These are phyloP conservation scores for Amborella trichopoda DNA, from an alignment of 164 flowering plant genomes.

Conservation along the genomic window DNA sequence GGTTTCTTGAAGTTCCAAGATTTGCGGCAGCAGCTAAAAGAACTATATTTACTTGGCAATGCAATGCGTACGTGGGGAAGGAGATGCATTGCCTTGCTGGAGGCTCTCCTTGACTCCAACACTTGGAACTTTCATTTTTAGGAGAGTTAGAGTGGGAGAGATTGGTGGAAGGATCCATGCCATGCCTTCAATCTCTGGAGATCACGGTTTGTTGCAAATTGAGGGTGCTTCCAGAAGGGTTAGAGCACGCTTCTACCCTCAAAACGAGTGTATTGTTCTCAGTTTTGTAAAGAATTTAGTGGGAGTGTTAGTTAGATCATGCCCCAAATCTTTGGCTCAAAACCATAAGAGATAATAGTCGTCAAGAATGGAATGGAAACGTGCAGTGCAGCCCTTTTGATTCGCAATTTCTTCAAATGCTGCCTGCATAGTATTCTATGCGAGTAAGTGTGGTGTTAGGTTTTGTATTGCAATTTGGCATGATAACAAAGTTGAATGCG, in stretches of 20 bases:
- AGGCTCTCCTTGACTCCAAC: not conserved
- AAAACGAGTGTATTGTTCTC: not conserved
- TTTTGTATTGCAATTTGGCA: too few species aligned
- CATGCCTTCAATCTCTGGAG: not conserved
- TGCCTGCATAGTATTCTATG: too few species aligned
- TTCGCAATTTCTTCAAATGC: too few species aligned
- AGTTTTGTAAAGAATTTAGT: too few species aligned
- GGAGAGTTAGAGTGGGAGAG: conserved; percentile 1
- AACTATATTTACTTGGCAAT: not conserved
- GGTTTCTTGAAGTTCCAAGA: not conserved
- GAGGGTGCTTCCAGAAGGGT: conserved; percentile 21
- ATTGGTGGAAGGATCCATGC: conserved; percentile 1
- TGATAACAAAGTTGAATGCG: too few species aligned
- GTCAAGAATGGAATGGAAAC: too few species aligned
- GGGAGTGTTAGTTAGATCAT: too few species aligned
- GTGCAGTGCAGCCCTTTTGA: too few species aligned
- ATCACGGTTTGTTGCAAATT: conserved; percentile 9
- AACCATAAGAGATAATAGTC: too few species aligned
- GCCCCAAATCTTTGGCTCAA: too few species aligned
- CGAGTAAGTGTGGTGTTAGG: too few species aligned
- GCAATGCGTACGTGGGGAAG: conserved; percentile 8
- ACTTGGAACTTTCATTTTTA: not conserved
- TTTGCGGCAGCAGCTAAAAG: not conserved
- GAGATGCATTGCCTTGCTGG: not conserved
- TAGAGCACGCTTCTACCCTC: conserved; percentile 16